Evolutionary conservation across 1,284 basidiomycete species (phyloP), one percentile per base, ranked within the genome.

Genomic region (Sporisorium sorghi): DNA sequence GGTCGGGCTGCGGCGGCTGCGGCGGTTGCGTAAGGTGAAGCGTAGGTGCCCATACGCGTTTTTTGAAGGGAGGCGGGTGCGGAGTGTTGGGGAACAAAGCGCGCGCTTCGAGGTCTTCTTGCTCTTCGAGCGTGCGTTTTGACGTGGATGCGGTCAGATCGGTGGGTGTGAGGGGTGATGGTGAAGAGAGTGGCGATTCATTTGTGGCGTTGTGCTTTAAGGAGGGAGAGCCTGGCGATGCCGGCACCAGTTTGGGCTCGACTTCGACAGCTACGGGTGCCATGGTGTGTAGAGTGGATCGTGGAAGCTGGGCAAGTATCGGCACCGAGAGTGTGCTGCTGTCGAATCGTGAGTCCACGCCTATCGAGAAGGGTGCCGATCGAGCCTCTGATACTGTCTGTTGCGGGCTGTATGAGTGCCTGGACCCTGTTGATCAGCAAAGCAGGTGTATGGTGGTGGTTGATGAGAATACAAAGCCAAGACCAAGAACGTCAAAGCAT

Each of bases 1-100:
- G 89, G 12, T 89, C 88, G 71, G 93, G 92, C 50, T 90, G 87
- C 9, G 91, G 91, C 11, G 93, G 91, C 0, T 91, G 90, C 76
- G 92, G 86, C 17, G 87, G 86, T 3, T 86, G 85, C 47, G 87
- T 85, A 23, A 87, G 84, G 76, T 89, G 74, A 24, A 61, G 37
- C 0, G 52, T 59, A 0, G 79, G 79, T 11, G 32, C 44, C 79
- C 79, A 81, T 6, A 60, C 30, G 6, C 66, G 58, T 32, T 75
- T 74, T 35, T 73, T 74, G 59, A 47, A 59, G 7, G 60, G 60
- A 14, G 54, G 59, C 1, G 70, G 64, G 6, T 50, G 24, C 2
- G 35, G 15, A 2, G 17, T 40, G 40, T 23, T 24, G 2, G 63
- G 59, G 37, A 57, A 64, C 21, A 58, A 37, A 3, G 28, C 17